A percentile compares a stretch with the other conserved stretches of the same genome.
phyloP scores from a whole-genome alignment of 2,329 filamentous ascomycete genomes.

The Teratosphaeria viscida region DNA sequence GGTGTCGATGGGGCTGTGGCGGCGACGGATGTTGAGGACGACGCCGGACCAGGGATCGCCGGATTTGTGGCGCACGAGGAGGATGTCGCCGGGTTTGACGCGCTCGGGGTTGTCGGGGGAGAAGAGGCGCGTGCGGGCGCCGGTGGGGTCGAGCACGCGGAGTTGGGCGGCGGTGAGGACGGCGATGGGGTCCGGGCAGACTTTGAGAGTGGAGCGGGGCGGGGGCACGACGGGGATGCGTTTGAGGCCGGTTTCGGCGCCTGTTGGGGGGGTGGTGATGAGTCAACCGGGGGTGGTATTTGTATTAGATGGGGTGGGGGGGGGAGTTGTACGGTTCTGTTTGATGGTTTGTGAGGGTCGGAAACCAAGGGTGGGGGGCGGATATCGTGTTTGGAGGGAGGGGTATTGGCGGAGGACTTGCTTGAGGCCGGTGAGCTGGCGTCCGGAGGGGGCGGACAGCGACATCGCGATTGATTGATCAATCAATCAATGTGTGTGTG shows the following conservation, averaged over 20 bases:
- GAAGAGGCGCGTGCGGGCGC: constrained; percentile 73
- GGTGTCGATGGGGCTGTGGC: constrained; percentile 65
- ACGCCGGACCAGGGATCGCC: constrained; percentile 87
- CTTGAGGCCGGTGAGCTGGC: constrained; percentile 64
- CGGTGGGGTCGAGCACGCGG: constrained; percentile 68
- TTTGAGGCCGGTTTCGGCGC: constrained; percentile 20
- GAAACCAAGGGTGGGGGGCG: constrained; percentile 19
- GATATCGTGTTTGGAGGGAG: constrained; percentile 29
- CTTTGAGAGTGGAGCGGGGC: constrained; percentile 44
- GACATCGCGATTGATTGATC: constrained; percentile 38
- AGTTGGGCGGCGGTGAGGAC: constrained; percentile 60
- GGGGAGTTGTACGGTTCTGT: constrained; percentile 20
- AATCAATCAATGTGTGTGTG: background rate
- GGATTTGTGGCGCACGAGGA: constrained; percentile 76
- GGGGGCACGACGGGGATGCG: constrained; percentile 34
- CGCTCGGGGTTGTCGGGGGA: constrained; percentile 64
- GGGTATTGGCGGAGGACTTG: constrained; percentile 47
- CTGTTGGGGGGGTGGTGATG: constrained; percentile 5
- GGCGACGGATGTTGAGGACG: constrained; percentile 72
- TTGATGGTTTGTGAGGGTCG: constrained; percentile 22
- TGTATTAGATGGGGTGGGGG: background rate
- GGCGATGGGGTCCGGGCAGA: constrained; percentile 57
- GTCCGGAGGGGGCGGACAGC: constrained; percentile 44
- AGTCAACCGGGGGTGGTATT: too few relatives aligned
- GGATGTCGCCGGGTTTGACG: constrained; percentile 76